phyloP scores from a whole-genome alignment of 2,329 filamentous ascomycete genomes.

The Sporothrix schenckii region DNA sequence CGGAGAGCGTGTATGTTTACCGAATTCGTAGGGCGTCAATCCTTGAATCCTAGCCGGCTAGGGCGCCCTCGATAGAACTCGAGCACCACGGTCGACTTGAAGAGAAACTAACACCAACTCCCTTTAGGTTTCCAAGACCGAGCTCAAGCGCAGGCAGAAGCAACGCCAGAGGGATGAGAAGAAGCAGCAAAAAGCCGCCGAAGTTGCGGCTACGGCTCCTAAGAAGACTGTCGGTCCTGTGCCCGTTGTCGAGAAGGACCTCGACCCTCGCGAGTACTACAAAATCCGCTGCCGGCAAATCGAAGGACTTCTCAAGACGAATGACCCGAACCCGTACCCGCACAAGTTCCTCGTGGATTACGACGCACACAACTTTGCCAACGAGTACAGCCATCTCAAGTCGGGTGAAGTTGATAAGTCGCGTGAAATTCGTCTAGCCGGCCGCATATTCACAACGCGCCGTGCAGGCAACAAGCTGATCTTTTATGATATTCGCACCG shows the following conservation, averaged over 20 bases:
- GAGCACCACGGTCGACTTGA: neutral
- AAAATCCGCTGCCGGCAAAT: constrained; percentile 86
- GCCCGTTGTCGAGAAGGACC: constrained; percentile 60
- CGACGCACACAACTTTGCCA: constrained; percentile 76
- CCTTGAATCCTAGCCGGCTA: too few relatives aligned
- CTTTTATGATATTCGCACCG: constrained; percentile 81
- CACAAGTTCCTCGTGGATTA: constrained; percentile 91
- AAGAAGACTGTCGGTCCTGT: constrained; percentile 59
- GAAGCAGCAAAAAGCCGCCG: constrained; percentile 83
- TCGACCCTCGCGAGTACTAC: constrained; percentile 74
- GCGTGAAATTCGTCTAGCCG: constrained; percentile 74
- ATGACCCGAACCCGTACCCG: constrained; percentile 82
- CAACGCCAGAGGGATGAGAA: constrained; percentile 81
- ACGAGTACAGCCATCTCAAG: constrained; percentile 78
- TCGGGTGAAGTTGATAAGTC: constrained; percentile 83
- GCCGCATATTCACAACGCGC: constrained; percentile 87
- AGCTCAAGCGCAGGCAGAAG: constrained; percentile 97
- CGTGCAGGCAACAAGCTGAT: constrained; percentile 79
- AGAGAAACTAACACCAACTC: neutral
- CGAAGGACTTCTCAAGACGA: constrained; percentile 69
- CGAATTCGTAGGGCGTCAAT: neutral
- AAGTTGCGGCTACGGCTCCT: constrained; percentile 54
- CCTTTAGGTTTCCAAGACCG: constrained; percentile 68
- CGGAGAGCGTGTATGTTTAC: constrained; percentile 61
- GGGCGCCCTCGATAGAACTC: too few relatives aligned